Base-by-base conservation (phyloP, 2,329 filamentous ascomycete genomes). In the Amylocarpus encephaloides region DNA sequence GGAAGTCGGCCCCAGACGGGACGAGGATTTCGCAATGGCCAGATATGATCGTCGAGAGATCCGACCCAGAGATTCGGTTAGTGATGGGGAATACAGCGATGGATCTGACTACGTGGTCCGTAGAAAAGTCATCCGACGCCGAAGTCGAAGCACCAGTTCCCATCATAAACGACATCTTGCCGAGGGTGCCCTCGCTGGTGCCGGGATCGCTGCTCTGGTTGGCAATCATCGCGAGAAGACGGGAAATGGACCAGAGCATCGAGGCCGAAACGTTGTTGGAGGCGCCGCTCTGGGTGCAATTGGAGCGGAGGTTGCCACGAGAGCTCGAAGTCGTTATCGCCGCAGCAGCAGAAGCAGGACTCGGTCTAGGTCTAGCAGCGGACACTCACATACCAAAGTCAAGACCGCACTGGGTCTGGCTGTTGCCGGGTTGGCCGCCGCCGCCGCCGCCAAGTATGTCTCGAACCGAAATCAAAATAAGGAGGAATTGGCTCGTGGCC, bases 391-490 rank as follows among this genome's bases (percentile, higher is more conserved):
- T 56, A 74, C 71, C 38, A 73, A 73, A 43, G 68, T 84, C 48
- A 81, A 81, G 64, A 82, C 78, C 1, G 80, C 79, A 18, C 69
- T 84, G 18, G 81, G 80, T 30, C 72, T 83, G 38, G 81, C 81
- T 7, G 80, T 80, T 9, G 79, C 81, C 18, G 80, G 80, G 13
- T 71, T 84, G 19, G 81, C 80, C 6, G 78, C 82, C 16, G 80
- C 80, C 3, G 81, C 80, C n/a, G 80, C 80, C 5, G 75, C 79
- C 54, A 83, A 83, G 62, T 83, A 82, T 60, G 77, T 79, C 62
- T 76, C 82, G 55, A 74, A 76, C 58, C 78, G 73, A 65, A 82
- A 79, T 61, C 66, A 76, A 40, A 78, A 83, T 40, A 79, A 76
- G 60, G 80, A 82, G 55, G 80, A 83, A 59, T 65, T 72, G 12